Conservation (phyloP, 805 yeast species). For the Peterozyma xylosa region DNA sequence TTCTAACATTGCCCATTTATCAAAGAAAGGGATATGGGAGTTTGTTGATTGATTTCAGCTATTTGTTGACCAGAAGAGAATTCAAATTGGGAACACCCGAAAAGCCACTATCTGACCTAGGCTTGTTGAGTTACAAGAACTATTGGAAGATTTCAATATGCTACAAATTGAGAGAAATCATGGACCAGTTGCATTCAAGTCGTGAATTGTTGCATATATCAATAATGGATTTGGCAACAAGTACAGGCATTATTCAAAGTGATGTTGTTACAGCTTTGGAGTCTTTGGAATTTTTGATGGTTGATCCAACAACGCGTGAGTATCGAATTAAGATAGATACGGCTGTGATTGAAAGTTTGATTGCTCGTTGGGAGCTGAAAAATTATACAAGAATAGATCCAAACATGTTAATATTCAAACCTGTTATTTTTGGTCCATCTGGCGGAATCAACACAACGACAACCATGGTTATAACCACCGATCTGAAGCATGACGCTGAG, state of each 20-base stretch:
- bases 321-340: constrained; percentile 52
- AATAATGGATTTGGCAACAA: constrained; percentile 51
- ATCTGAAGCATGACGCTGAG: constrained; percentile 3
- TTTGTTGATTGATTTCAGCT: constrained; percentile 83
- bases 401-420: constrained; percentile 65
- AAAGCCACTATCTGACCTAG: constrained; percentile 85
- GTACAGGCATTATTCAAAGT: constrained; percentile 81
- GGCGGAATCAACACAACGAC: constrained; percentile 73
- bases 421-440: constrained; percentile 76
- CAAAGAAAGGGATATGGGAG: constrained; percentile 89
- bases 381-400: constrained; percentile 44
- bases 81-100: constrained; percentile 88
- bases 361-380: constrained; percentile 47
- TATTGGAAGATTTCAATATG: constrained; percentile 77
- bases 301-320: constrained; percentile 31
- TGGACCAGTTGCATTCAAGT: constrained; percentile 1
- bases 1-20: constrained; percentile 78
- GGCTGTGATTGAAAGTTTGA: constrained; percentile 29
- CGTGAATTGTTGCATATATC: constrained; percentile 25
- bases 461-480: constrained; percentile 25
- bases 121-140: constrained; percentile 75
- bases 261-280: constrained; percentile 88
- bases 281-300: constrained; percentile 54
- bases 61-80: constrained; percentile 68
- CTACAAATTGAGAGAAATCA: constrained; percentile 26